Evolutionary conservation across 2,329 filamentous ascomycete genomes (phyloP), one percentile per base, ranked within the genome.

Genomic region (Calonectria henricotiae): DNA sequence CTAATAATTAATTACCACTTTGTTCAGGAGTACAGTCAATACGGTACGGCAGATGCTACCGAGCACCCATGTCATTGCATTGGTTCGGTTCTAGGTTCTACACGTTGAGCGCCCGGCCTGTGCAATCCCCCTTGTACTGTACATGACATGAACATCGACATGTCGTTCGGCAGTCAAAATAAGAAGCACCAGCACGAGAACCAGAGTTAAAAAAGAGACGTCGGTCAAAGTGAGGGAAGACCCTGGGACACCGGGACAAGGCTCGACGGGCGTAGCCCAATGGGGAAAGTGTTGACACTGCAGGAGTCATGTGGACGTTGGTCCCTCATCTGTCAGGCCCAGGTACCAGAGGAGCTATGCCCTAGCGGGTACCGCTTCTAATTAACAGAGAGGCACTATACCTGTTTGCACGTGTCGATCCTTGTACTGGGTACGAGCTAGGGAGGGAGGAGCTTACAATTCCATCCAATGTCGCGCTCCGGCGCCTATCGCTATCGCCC

Each of bases 201-300:
- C 51, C 51, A 55, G 51, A 55, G 51, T 55, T 55, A 55, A 55
- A 55, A 55, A 55, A 55, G 51, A 55, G 51, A 55, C 51, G 51
- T 55, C 51, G 51, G 51, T 30, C 51, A 49, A 30, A 49, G 47
- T 41, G 44, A 30, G 30, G 49, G 62, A 65, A 37, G 54, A 65
- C 67, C 67, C 67, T 69, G 30, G 65, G 41, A 55, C 62, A 25
- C 32, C 30, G 30, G 47, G 47, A 35, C 41, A 41, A 27, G 54
- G 47, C 32, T 43, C 20, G 61, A 35, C 35, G 51, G 51, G 51
- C 51, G 51, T 55, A 41, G 17, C 51, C 44, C 9, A 41, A 64
- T 61, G 27, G 60, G 71, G 73, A 73, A 74, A 76, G 75, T 77
- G 75, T 75, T 74, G 75, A 77, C 75, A 74, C 49, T 64, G 66